A percentile compares a stretch with the other conserved stretches of the same genome.
phyloP scores from a whole-genome alignment of 257 asterid species.

The Gynochthodes officinalis region DNA sequence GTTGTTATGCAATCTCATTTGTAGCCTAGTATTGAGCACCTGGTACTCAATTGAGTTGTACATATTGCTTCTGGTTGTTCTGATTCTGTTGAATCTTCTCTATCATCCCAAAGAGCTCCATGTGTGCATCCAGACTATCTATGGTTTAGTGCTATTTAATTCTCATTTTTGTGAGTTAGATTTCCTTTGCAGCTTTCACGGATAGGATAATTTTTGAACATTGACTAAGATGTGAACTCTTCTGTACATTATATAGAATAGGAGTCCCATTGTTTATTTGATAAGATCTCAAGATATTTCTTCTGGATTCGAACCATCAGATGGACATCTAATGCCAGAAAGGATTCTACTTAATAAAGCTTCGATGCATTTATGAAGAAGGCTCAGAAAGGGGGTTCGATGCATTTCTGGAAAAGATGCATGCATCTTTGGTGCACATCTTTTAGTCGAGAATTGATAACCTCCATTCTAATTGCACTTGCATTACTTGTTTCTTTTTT shows the following conservation, averaged over 20 bases:
- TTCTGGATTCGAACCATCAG: not conserved
- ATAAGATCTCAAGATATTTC: not conserved
- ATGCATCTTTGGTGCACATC: too few species aligned
- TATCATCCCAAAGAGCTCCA: not conserved
- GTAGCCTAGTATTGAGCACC: not conserved
- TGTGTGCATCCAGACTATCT: not conserved
- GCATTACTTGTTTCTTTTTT: too few species aligned
- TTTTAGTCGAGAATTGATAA: too few species aligned
- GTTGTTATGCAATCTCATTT: not conserved
- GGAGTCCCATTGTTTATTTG: not conserved
- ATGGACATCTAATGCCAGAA: not conserved
- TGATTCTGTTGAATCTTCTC: not conserved
- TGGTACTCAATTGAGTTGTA: not conserved
- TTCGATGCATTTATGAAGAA: not conserved
- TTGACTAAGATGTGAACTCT: not conserved
- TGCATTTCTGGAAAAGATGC: not conserved
- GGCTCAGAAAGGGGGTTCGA: not conserved
- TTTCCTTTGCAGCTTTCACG: not conserved
- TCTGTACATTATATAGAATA: not conserved
- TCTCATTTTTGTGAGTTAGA: not conserved
- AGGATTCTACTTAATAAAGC: not conserved
- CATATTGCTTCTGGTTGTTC: not conserved
- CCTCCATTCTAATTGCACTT: too few species aligned
- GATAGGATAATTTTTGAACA: not conserved
- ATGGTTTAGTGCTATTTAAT: not conserved